Base-by-base conservation (phyloP, 805 yeast species). In the Cyberlindnera veronae region DNA sequence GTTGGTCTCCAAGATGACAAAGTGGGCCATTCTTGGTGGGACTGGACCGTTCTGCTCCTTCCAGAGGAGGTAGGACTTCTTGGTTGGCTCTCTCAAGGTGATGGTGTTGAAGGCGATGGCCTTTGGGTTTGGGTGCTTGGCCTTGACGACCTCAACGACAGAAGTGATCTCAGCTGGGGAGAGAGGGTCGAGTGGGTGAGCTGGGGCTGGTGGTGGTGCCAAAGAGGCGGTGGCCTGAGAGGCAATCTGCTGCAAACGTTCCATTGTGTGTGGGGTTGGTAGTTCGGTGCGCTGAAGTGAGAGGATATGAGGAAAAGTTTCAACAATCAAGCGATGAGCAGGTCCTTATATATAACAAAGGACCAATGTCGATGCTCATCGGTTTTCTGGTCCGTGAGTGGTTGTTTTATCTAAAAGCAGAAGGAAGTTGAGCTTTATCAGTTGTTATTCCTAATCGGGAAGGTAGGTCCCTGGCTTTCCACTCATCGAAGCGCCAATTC, bases 141-240 rank as follows among this genome's bases (percentile, higher is more conserved):
- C 62, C 57, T 72, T 74, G 44, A 84, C 67, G 34, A 78, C 60
- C 29, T 62, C 57, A n/a, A 83, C 69, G 20, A 74, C 79, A 12
- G 75, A 69, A 53, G 70, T 68, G 57, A 84, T 79, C 65, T 84
- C 91, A 38, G 58, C 73, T 19, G 76, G 70, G 34, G 81, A 64
- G 48, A 84, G 72, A 10, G 90, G 91, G 64, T 84, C 90, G 58
- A 82, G 67, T 13, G 87, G 87, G 62, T 81, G 84, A 13, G 66
- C 66, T 44, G 84, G 81, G 4, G 68, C 58, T 36, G 79, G 65
- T 34, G 82, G 81, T 20, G 81, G 68, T 26, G 69, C 63, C 39
- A 63, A 60, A 28, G 81, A 67, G 29, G 82, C 77, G 14, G 79
- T 72, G 31, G 84, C 68, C 59, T 79, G 86, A 29, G 69, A 58